Base-by-base conservation (phyloP, 2,329 filamentous ascomycete species). In the Fusarium graminum region DNA sequence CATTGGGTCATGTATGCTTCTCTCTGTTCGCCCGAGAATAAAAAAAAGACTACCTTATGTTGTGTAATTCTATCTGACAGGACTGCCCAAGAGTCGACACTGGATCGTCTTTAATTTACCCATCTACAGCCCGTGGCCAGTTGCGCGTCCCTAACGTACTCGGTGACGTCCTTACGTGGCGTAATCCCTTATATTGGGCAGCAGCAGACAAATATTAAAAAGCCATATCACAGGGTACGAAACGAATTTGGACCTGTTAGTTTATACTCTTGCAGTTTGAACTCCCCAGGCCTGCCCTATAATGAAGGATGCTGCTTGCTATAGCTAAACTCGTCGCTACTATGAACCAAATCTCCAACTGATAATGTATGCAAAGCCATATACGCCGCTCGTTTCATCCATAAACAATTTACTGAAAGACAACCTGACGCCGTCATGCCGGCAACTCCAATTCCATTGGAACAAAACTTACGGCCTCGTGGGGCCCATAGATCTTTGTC, bases 131-230 rank as follows among this genome's bases (percentile, higher is more conserved):
- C 45, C 42, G 57, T 19, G 57, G 51, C 50, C 29, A 57, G 34
- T 63, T 63, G 59, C 59, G 59, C 51, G 58, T 63, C 59, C 43
- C 36, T 13, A 22, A 22, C 25, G 51, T 29, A n/a, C 34, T 30
- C 30, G 58, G 58, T 63, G 59, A 63, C 59, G 58, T 63, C 59
- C 58, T 50, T 34, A 12, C 14, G 58, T 63, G 58, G 59, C 59
- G 58, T 56, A 32, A 50, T 40, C n/a, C 6, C 40, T 61, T 13
- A 19, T 40, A 42, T 61, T 61, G 41, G 41, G 56, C 25, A 22
- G 26, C 40, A 46, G 25, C 30, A 26, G 26, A 53, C 16, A 54
- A 29, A 41, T 30, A 12, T 29, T n/a, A 39, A 55, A 25, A 19
- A 51, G 19, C 29, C n/a, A n/a, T 7, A 30, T 36, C 17, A 17